Percentiles rank a stretch among this genome's conserved stretches.
Evolutionary conservation across 1,139 yeast species (phyloP).

Genomic region (Hansenula lynferdii): DNA sequence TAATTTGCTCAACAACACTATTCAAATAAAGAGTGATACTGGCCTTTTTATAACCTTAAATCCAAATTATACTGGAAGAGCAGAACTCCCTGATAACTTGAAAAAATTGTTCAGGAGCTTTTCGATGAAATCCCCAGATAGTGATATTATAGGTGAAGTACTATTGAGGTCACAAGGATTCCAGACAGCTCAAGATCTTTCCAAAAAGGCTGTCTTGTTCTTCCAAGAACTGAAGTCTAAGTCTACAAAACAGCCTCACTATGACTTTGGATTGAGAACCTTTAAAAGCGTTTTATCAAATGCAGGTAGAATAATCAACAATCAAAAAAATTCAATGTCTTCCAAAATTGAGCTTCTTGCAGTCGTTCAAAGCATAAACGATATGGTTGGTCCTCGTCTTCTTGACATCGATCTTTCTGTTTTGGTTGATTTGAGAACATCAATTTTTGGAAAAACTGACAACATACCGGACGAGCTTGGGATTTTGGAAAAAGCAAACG

Average conservation of each 20-base stretch:
- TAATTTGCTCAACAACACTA: conserved; percentile 44
- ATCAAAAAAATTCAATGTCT: neutral
- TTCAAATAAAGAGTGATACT: conserved; percentile 45
- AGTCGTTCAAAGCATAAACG: conserved; percentile 49
- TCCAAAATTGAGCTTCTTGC: conserved; percentile 32
- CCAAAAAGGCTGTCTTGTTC: conserved; percentile 50
- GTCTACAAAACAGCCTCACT: conserved; percentile 61
- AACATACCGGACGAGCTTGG: conserved; percentile 17
- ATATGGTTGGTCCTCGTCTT: conserved; percentile 64
- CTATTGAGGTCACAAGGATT: conserved; percentile 74
- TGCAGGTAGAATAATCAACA: conserved; percentile 49
- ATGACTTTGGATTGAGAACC: conserved; percentile 88
- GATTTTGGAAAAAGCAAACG: conserved; percentile 15
- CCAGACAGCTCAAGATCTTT: conserved; percentile 38
- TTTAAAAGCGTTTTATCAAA: conserved; percentile 59
- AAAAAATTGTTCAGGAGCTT: conserved; percentile 74
- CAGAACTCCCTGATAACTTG: conserved; percentile 79
- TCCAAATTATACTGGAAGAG: conserved; percentile 84
- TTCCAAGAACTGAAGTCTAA: conserved; percentile 37
- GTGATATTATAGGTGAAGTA: conserved; percentile 63
- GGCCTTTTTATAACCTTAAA: conserved; percentile 91
- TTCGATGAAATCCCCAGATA: conserved; percentile 73
- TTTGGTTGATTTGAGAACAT: conserved; percentile 30
- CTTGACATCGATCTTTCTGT: conserved; percentile 42
- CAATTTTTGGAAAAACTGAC: conserved; percentile 25